Base-by-base conservation (phyloP, 1,139 yeast species). In the Yamadazyma atlantica region DNA sequence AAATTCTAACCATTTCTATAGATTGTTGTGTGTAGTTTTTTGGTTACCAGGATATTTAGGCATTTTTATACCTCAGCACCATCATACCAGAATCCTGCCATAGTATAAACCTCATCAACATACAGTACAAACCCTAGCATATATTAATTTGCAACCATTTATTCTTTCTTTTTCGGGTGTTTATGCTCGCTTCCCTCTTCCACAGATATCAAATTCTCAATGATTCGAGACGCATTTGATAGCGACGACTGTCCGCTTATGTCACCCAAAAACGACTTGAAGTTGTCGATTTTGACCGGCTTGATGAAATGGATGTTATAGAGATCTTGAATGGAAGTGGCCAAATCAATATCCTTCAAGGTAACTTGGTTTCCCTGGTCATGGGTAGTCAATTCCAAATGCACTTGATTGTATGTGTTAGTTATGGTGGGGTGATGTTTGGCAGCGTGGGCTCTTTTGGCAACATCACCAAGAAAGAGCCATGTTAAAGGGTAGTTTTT, bases 371-470 rank as follows among this genome's bases (percentile, higher is more conserved):
- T 69, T 0, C 64, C 68, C 0, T 69, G 64, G 51, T 86, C 95
- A 52, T 86, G 95, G 0, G 95, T 86, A 3, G 83, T 76, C 30
- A 85, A 58, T 22, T 69, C 66, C 3, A 86, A 49, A 11, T 66
- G 64, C 0, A 85, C 87, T 31, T 64, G 60, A 49, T 80, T 85
- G 53, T 85, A 86, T 0, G 80, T 71, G 2, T 82, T 82, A 1
- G 65, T 65, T 4, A 84, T 78, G 0, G 80, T 78, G 0, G 95
- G 95, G 54, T 87, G 96, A 51, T 87, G 95, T 19, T 80, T 82
- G 51, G 66, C 60, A 1, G 64, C 50, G 52, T 84, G 85, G 1
- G 88, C 73, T 33, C 78, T 63, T 60, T 77, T 61, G 1, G 89
- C 79, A 2, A 85, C 75, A 38, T 72, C 71, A 21, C 78, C 81